phyloP scores from a whole-genome alignment of 805 yeast species.

The Zygotorulaspora florentina region DNA sequence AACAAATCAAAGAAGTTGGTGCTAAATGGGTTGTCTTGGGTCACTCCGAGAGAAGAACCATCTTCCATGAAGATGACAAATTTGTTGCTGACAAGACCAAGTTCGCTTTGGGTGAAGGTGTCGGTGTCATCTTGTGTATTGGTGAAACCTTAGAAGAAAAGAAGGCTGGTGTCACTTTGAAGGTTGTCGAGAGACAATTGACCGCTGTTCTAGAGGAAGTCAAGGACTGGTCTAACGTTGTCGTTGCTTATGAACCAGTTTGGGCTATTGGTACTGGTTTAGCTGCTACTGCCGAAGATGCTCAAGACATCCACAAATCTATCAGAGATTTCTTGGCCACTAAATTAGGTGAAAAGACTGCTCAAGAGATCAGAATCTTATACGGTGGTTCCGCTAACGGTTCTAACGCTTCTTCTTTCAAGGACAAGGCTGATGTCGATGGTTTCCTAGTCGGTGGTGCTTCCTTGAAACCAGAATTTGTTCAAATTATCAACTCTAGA shows the following conservation, averaged over 20 bases:
- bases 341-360: conserved; percentile 73
- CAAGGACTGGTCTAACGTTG: conserved; percentile 85
- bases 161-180: conserved; percentile 79
- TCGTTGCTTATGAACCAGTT: conserved; percentile 97
- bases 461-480: conserved; percentile 95
- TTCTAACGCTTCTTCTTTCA: conserved; percentile 84
- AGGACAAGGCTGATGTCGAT: conserved; percentile 89
- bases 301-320: conserved; percentile 87
- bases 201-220: conserved; percentile 79
- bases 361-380: conserved; percentile 79
- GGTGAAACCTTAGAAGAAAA: conserved; percentile 98
- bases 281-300: conserved; percentile 98
- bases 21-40: conserved; percentile 94
- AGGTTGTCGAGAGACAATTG: conserved; percentile 84
- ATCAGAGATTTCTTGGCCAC: conserved; percentile 79
- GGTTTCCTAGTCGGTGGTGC: conserved; percentile 99
- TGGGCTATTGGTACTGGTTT: conserved; percentile 99
- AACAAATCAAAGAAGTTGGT: conserved; percentile 84
- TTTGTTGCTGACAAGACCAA: conserved; percentile 90
- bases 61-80: conserved; percentile 86
- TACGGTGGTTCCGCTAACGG: conserved; percentile 99
- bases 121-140: conserved; percentile 90
- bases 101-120: conserved; percentile 85
- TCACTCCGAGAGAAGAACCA: conserved; percentile 97
- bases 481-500: conserved; percentile 92